Evolutionary conservation across 2,329 filamentous ascomycete genomes (phyloP).

Genomic region (Colletotrichum tofieldiae): DNA sequence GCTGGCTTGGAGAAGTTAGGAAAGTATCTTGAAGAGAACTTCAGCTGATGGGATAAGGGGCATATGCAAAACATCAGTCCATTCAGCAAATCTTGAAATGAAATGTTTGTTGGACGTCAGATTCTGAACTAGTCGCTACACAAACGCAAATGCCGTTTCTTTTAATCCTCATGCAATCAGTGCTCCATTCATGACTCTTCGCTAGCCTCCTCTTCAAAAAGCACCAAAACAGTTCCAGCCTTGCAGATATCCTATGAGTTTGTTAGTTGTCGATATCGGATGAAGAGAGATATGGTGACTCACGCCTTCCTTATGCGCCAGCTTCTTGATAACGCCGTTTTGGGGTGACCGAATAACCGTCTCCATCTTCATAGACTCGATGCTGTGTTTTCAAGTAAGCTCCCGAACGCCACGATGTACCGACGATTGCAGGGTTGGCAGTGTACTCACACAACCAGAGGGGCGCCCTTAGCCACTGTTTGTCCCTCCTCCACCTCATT

Average conservation of each 20-base stretch:
- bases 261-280: slow-evolving; percentile 43
- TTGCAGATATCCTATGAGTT: slow-evolving; percentile 79
- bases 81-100: background rate
- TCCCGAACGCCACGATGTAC: background rate
- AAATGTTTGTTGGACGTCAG: background rate
- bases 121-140: background rate
- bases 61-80: too few relatives aligned
- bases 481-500: slow-evolving; percentile 91
- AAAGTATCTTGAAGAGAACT: slow-evolving; percentile 53
- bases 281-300: slow-evolving; percentile 51
- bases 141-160: background rate
- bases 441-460: slow-evolving; percentile 81
- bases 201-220: slow-evolving; percentile 73
- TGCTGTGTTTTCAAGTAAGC: slow-evolving; percentile 61
- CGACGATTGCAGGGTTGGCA: background rate
- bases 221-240: slow-evolving; percentile 80
- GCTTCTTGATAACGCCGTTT: slow-evolving; percentile 78
- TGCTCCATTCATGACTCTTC: slow-evolving; percentile 39
- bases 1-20: slow-evolving; percentile 71
- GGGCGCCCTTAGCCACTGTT: slow-evolving; percentile 85
- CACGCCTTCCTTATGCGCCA: slow-evolving; percentile 83
- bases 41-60: background rate
- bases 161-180: background rate
- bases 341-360: slow-evolving; percentile 86
- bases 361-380: slow-evolving; percentile 94